phyloP scores from a whole-genome alignment of 2,329 filamentous ascomycete genomes.

The Coniochaeta ligniaria region DNA sequence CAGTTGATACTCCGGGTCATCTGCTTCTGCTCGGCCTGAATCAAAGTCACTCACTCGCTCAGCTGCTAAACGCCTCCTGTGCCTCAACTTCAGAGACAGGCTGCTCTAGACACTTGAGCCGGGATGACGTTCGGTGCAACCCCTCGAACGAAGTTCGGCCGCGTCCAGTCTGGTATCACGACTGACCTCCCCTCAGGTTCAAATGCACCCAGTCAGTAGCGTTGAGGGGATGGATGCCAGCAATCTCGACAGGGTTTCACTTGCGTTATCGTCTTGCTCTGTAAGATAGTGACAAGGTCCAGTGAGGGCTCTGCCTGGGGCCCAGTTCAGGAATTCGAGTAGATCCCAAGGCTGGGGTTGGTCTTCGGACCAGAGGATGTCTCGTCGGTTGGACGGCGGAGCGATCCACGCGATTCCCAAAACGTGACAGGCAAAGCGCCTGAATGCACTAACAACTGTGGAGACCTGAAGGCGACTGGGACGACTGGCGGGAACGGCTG shows the following conservation, averaged over 20 bases:
- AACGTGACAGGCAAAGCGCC: neutral
- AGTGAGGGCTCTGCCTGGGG: neutral
- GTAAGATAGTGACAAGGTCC: neutral
- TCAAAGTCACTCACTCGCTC: neutral
- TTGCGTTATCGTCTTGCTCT: neutral
- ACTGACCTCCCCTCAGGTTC: too few relatives aligned
- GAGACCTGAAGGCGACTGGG: neutral
- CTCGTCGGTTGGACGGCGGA: conserved; percentile 8
- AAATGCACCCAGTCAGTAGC: neutral
- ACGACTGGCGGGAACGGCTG: neutral
- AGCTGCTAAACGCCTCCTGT: neutral
- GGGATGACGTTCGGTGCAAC: neutral
- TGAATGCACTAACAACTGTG: neutral
- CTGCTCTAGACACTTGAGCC: neutral
- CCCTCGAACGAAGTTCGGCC: neutral
- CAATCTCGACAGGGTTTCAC: neutral
- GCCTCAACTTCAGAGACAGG: neutral
- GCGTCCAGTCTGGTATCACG: neutral
- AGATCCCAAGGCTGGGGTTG: conserved; percentile 1
- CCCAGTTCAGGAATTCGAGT: neutral
- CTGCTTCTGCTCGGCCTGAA: neutral
- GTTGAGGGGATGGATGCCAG: neutral
- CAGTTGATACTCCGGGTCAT: neutral
- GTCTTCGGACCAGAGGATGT: conserved; percentile 18
- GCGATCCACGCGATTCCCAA: conserved; percentile 3